Evolutionary conservation across 495 filamentous ascomycete genomes (phyloP).

Genomic region (Penicillium lividum): DNA sequence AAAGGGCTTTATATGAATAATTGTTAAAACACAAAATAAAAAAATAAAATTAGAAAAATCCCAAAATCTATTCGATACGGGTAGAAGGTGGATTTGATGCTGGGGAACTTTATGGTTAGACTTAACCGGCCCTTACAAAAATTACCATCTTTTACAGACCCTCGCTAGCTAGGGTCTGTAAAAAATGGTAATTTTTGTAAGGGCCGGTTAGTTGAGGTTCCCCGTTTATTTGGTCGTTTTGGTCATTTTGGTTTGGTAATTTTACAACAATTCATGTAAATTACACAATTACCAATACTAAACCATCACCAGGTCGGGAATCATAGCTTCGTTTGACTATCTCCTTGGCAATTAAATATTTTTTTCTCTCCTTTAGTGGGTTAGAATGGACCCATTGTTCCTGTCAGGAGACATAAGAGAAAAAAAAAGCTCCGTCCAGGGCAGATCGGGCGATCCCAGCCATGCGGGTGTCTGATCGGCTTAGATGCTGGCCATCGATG

Average conservation of each 20-base stretch:
- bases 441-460: conserved; percentile 19
- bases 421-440: conserved; percentile 9
- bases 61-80: background rate
- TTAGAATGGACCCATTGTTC: conserved; percentile 1
- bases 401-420: conserved; percentile 3
- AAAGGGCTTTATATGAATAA: conserved; percentile 28
- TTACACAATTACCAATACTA: background rate
- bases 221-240: too few species aligned
- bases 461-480: conserved; percentile 30
- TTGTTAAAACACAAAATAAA: conserved; percentile 13
- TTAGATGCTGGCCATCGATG: conserved; percentile 27
- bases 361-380: conserved; percentile 8
- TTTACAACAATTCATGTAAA: background rate
- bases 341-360: conserved; percentile 2
- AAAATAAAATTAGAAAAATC: background rate
- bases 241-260: too few species aligned
- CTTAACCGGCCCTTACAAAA: too few species aligned
- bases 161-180: too few species aligned
- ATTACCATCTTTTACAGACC: too few species aligned
- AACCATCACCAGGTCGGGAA: background rate
- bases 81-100: too few species aligned
- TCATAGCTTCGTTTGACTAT: conserved; percentile 7
- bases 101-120: background rate
- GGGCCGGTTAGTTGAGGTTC: too few species aligned
- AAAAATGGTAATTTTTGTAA: too few species aligned